Base-by-base conservation (phyloP, 495 filamentous ascomycete genomes). In the Friedmanniomyces endolithicus region DNA sequence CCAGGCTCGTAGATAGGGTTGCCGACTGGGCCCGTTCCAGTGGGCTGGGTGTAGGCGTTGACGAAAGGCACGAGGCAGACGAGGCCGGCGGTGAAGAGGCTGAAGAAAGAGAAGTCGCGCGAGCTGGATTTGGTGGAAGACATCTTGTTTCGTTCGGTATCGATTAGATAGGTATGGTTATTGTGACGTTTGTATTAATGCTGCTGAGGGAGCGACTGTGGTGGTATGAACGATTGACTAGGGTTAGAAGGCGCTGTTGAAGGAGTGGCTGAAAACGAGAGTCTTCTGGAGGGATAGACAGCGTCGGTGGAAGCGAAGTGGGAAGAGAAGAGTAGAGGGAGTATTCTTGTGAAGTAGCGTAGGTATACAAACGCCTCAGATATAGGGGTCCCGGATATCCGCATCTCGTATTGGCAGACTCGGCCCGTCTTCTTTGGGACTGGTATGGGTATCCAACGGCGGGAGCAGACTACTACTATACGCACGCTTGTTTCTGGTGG, bases 1-100 rank as follows among this genome's bases (percentile, higher is more conserved):
- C 69, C 68, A 31, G 83, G 83, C 6, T 58, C 61, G 39, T 37
- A 23, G 66, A 84, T 78, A 35, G 83, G 68, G 62, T 86, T 86
- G 56, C 81, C 83, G 6, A 31, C 22, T 45, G 78, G 78, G 25
- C 49, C 56, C 31, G 47, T 16, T 57, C 74, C 64, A 37, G 61
- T 64, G 63, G 79, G 75, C 59, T 76, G 67, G 37, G 73, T 78
- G 68, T 72, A 72, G 65, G 81, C 81, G 41, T 73, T 33, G 2
- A 45, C 52, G 47, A 52, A 63, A 41, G 73, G 76, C 39, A 79
- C 29, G 63, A 61, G 33, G 43, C 41, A 44, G n/a, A 54, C 59
- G 17, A 61, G 53, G 37, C 48, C 54, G 24, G 57, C 57, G 27
- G 59, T 50, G 59, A 61, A 57, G 40, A 54, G 49, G 45, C 48